Percentiles rank a stretch among this genome's conserved stretches.
Evolutionary conservation across 2,329 filamentous ascomycete species (phyloP).

Genomic region (Myriosclerotinia scirpicola): DNA sequence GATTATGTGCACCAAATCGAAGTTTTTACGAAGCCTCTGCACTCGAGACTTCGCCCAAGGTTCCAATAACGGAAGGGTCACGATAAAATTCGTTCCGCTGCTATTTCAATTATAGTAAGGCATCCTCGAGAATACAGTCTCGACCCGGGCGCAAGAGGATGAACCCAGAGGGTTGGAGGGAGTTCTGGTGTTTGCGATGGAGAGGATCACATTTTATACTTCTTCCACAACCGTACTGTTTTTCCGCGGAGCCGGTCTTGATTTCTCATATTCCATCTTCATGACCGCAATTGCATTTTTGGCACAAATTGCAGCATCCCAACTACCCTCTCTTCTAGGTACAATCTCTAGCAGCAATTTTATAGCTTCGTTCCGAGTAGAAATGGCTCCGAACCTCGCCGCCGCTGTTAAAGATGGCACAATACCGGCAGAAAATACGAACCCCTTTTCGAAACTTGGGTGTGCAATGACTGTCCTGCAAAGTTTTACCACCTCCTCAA

Average conservation of each 20-base stretch:
- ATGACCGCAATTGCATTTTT: slow-evolving; percentile 11
- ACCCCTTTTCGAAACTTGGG: slow-evolving; percentile 9
- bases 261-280: slow-evolving; percentile 2
- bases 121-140: background rate
- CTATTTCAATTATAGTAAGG: background rate
- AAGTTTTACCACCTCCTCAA: slow-evolving; percentile 8
- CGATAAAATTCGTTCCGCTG: background rate
- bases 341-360: slow-evolving; percentile 17
- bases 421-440: slow-evolving; percentile 18
- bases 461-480: slow-evolving; percentile 5
- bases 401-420: slow-evolving; percentile 3
- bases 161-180: background rate
- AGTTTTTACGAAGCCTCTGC: too few species aligned
- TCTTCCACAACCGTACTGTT: background rate
- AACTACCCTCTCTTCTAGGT: slow-evolving; percentile 20
- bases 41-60: background rate
- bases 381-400: slow-evolving; percentile 1
- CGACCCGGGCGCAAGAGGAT: background rate
- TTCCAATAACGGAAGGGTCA: too few species aligned
- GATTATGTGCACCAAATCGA: too few species aligned
- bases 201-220: background rate
- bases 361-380: slow-evolving; percentile 6
- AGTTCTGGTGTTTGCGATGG: background rate
- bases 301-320: slow-evolving; percentile 15
- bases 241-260: background rate